Evolutionary conservation across 768 basidiomycete species (phyloP).

Genomic region (Cystofilobasidium macerans): DNA sequence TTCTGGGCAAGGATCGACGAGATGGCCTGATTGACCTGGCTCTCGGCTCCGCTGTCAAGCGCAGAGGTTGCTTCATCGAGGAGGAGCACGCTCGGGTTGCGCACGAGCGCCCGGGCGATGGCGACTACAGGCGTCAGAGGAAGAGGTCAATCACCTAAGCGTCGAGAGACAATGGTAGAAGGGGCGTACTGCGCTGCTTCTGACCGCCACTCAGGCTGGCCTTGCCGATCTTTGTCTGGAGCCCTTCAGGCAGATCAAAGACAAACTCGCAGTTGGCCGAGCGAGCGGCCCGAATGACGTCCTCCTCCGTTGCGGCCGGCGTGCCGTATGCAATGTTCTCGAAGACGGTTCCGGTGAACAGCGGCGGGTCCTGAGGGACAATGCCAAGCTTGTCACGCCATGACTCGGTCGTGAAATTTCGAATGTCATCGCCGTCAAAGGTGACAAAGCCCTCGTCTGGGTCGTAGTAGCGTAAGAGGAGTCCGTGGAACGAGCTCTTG

Average conservation of each 20-base stretch:
- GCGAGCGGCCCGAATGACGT: slow-evolving; percentile 18
- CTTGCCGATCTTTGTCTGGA: slow-evolving; percentile 22
- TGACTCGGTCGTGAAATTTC: slow-evolving; percentile 15
- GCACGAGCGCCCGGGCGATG: slow-evolving; percentile 23
- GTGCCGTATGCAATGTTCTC: slow-evolving; percentile 31
- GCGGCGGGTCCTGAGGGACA: slow-evolving; percentile 22
- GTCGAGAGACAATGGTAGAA: neutral
- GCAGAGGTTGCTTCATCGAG: slow-evolving; percentile 13
- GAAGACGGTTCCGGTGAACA: slow-evolving; percentile 29
- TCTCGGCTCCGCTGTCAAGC: slow-evolving; percentile 15
- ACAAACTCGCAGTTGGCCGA: slow-evolving; percentile 29
- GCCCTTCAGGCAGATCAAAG: slow-evolving; percentile 14
- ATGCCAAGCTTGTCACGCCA: slow-evolving; percentile 25
- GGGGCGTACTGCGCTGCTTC: slow-evolving; percentile 41
- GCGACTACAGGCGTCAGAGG: neutral
- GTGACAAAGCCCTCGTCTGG: slow-evolving; percentile 15
- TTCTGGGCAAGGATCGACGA: slow-evolving; percentile 16
- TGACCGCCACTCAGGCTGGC: slow-evolving; percentile 39
- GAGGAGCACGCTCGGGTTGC: slow-evolving; percentile 24
- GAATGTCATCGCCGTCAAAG: slow-evolving; percentile 24
- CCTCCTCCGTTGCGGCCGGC: slow-evolving; percentile 21
- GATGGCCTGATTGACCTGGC: slow-evolving; percentile 26
- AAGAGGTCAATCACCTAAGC: neutral
- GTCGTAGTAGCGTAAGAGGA: slow-evolving; percentile 26
- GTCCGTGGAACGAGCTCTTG: slow-evolving; percentile 22